Base-by-base conservation (phyloP, 225 moss, liverwort and hornwort species). In the Lunularia cruciata region DNA sequence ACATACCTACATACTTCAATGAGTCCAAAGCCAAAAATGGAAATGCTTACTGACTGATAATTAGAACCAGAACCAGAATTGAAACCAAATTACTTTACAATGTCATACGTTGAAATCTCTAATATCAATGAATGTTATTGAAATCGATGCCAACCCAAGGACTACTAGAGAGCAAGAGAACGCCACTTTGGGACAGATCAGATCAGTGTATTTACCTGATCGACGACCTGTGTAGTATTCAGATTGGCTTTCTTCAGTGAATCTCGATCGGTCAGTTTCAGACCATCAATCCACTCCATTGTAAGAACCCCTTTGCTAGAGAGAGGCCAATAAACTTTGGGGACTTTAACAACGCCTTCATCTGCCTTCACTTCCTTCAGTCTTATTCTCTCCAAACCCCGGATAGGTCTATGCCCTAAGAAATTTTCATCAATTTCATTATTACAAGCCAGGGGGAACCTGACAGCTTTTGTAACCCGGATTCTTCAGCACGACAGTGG, bases 231-330 rank as follows among this genome's bases (percentile, higher is more conserved):
- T 51, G 78, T 77, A 65, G 79, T 70, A 63, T 90, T 81, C 53
- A 90, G 79, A 37, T 87, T 83, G 70, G 88, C 83, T 57, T 69
- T 76, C 62, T 49, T 79, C 69, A 87, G 75, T 52, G 82, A 69
- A 23, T 73, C 73, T 70, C 57, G 54, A 71, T 94, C 87, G 15
- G 93, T 90, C 25, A 94, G 84, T 68, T 90, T 94, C 9, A 87
- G 67, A 58, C 93, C 89, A 7, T 89, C 89, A 67, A 90, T 84
- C 94, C 90, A 94, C 72, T 94, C 94, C 90, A 94, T 94, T n/a
- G 87, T 94, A 48, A 94, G 83, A 34, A 94, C 74, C 47, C 90
- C 88, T 78, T 84, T 94, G 40, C 88, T 84, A 18, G 87, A 61
- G 51, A 84, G 79, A 30, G 88, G 71, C 90, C 94, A 94, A 52